Base-by-base conservation (phyloP, 202 grass and related monocot genomes). In the Setaria italica region DNA sequence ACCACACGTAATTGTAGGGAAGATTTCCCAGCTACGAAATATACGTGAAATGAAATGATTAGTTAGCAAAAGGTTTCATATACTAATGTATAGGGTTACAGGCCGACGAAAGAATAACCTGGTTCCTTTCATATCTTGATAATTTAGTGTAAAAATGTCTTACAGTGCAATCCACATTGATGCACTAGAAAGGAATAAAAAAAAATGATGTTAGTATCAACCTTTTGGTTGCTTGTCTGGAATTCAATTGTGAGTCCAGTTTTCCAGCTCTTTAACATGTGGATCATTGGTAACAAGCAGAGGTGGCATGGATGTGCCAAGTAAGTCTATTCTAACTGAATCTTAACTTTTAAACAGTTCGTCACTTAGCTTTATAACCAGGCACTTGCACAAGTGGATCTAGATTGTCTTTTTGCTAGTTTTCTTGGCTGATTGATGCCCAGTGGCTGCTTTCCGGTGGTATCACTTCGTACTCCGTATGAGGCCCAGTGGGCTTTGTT, bases 21-120 rank as follows among this genome's bases (percentile, higher is more conserved):
- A 88, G 71, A 84, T 25, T 49, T 77, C 25, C 50, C 45, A 65
- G 47, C 46, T 57, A 46, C 25, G 68, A 48, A 84, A 85, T 77
- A 87, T 79, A 72, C 50, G 16, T 50, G 56, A 65, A 48, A 75
- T 56, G 72, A 76, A 72, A 71, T 33, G 55, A 57, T 48, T 77
- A 81, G 85, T 70, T 91, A 85, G 76, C 46, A 21, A 47, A 49
- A 77, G 43, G 47, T 54, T 7, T 41, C 62, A 64, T 80, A 75
- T 64, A 74, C 43, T 90, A 49, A 35, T 72, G 80, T 82, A 82
- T 82, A 82, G 80, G 55, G 67, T 17, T 50, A 76, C 74, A 87
- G 76, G 85, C 48, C 50, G 55, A 84, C 57, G 16, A 71, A 80
- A 77, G 54, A 90, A 87, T 58, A 87, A 80, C 56, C 25, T 50